Evolutionary conservation across 2,329 filamentous ascomycete species (phyloP).

Genomic region (Exophiala calicioides): DNA sequence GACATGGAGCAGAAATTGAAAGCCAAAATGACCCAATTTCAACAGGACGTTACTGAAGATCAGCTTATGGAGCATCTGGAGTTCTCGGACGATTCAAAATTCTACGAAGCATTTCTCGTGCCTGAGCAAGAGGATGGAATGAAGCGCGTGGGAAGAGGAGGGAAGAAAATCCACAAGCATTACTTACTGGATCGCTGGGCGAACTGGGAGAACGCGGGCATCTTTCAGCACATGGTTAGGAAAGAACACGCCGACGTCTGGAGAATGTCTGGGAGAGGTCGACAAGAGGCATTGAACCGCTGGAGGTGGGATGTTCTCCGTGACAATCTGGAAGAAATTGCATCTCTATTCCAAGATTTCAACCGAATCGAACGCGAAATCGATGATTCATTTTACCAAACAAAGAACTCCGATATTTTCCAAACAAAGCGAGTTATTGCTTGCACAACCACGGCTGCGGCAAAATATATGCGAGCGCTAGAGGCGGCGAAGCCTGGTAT

Average conservation of each 20-base stretch:
- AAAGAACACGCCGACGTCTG: constrained; percentile 49
- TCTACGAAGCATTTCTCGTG: constrained; percentile 59
- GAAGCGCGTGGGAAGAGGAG: constrained; percentile 45
- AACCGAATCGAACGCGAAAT: constrained; percentile 4
- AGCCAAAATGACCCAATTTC: constrained; percentile 28
- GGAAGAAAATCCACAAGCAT: constrained; percentile 45
- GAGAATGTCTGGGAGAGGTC: constrained; percentile 46
- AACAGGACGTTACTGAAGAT: constrained; percentile 11
- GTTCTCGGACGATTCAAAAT: constrained; percentile 55
- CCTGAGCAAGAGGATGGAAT: constrained; percentile 52
- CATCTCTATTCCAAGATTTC: constrained; percentile 1
- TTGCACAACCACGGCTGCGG: constrained; percentile 70
- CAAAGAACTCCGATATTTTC: constrained; percentile 40
- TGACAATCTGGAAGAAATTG: constrained; percentile 7
- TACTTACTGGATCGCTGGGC: constrained; percentile 61
- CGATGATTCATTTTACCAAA: constrained; percentile 1
- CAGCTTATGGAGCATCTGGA: constrained; percentile 51
- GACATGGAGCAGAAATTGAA: constrained; percentile 32
- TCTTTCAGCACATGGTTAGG: constrained; percentile 39
- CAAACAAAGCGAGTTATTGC: constrained; percentile 62
- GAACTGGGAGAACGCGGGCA: constrained; percentile 48
- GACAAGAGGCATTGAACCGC: constrained; percentile 33
- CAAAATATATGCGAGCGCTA: constrained; percentile 61
- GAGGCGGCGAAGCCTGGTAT: constrained; percentile 58
- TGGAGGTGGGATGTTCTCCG: constrained; percentile 4